Conservation (phyloP, 495 filamentous ascomycete species). For the Xanthoparmelia taractica region DNA sequence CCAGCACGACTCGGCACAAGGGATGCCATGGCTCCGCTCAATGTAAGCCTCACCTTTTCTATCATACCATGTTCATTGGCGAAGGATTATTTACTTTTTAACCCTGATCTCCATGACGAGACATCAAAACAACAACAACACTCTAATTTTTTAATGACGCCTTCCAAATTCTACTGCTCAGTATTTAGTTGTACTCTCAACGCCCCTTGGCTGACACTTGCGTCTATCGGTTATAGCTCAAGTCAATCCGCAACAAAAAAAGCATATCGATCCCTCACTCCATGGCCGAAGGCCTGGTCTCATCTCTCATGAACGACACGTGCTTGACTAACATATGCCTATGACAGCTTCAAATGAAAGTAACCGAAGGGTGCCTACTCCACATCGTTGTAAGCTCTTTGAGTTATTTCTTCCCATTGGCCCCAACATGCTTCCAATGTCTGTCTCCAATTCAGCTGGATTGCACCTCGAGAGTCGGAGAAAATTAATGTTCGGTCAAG, state of each 20-base stretch:
- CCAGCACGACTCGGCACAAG: background rate
- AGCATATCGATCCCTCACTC: background rate
- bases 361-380: background rate
- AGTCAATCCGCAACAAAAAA: background rate
- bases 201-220: background rate
- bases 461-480: background rate
- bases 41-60: slow-evolving; percentile 11
- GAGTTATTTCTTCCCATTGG: background rate
- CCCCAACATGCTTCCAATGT: background rate
- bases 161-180: slow-evolving; percentile 7
- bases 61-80: slow-evolving; percentile 27
- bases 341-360: background rate
- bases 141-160: slow-evolving; percentile 61
- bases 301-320: background rate
- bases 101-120: slow-evolving; percentile 49
- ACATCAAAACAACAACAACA: slow-evolving; percentile 51
- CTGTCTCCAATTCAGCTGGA: background rate
- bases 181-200: background rate
- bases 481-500: background rate
- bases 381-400: background rate
- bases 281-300: background rate
- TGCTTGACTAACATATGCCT: background rate
- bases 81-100: slow-evolving; percentile 53
- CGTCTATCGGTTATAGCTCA: background rate
- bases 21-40: background rate